phyloP scores from a whole-genome alignment of 139 green algal genomes.

The Chlorella ohadii region DNA sequence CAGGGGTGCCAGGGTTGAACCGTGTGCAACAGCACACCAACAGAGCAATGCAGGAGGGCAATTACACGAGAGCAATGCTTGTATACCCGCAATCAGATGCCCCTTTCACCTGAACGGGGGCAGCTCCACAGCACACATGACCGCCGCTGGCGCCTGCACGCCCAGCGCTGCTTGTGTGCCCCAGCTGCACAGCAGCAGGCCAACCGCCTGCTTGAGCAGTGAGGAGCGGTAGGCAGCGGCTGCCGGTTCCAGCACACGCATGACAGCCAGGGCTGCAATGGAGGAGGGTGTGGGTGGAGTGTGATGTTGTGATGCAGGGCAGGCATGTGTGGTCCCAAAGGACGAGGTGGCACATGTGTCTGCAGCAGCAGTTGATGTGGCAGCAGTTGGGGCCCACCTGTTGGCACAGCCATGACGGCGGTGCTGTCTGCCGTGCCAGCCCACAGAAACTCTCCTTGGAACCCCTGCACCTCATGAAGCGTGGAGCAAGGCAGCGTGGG shows the following conservation, averaged over 20 bases:
- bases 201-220: slow-evolving; percentile 27
- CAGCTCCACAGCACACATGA: slow-evolving; percentile 24
- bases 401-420: slow-evolving; percentile 55
- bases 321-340: not conserved
- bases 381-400: not conserved
- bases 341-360: not conserved
- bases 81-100: too few species aligned
- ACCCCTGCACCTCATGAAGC: slow-evolving; percentile 41
- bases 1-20: too few species aligned
- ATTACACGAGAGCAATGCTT: too few species aligned
- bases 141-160: not conserved
- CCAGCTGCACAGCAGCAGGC: slow-evolving; percentile 40
- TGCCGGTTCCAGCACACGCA: slow-evolving; percentile 22
- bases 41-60: too few species aligned
- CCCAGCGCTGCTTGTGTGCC: slow-evolving; percentile 21
- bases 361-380: not conserved
- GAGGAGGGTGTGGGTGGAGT: not conserved
- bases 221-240: not conserved
- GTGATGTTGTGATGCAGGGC: not conserved
- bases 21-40: too few species aligned
- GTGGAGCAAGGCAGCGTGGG: not conserved
- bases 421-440: slow-evolving; percentile 60
- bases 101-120: not conserved
- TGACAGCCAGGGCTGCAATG: slow-evolving; percentile 37
- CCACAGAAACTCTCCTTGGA: slow-evolving; percentile 70